phyloP scores from a whole-genome alignment of 1,139 yeast genomes.

The Taiozyma onychis region DNA sequence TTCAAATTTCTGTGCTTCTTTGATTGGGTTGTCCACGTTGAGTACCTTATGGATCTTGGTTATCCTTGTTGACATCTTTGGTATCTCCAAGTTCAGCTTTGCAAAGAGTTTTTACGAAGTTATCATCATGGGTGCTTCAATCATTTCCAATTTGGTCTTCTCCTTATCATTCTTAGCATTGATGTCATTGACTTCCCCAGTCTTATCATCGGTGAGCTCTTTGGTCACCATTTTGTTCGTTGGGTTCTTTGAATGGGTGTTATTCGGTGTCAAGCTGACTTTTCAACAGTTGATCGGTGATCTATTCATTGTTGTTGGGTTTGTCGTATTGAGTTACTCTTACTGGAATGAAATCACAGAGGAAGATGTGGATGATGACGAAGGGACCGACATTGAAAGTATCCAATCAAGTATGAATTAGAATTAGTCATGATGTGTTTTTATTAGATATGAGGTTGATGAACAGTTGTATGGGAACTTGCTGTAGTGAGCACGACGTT shows the following conservation, averaged over 20 bases:
- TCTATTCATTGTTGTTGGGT: conserved; percentile 57
- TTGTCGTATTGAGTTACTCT: conserved; percentile 61
- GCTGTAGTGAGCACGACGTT: background rate
- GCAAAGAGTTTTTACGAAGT: conserved; percentile 42
- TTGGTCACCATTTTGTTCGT: conserved; percentile 73
- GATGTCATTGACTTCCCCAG: conserved; percentile 85
- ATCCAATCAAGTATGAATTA: background rate
- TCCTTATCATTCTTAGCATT: conserved; percentile 70
- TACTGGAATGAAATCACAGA: conserved; percentile 72
- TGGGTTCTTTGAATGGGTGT: conserved; percentile 69
- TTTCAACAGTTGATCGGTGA: conserved; percentile 51
- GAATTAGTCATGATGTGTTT: background rate
- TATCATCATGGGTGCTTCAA: conserved; percentile 43
- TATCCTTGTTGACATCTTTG: conserved; percentile 46
- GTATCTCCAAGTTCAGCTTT: conserved; percentile 53
- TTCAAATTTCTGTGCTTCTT: conserved; percentile 49
- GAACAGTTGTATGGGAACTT: background rate
- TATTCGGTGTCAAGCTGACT: conserved; percentile 54
- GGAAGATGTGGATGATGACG: conserved; percentile 40
- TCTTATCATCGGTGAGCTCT: conserved; percentile 77
- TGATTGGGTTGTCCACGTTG: conserved; percentile 57
- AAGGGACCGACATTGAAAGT: conserved; percentile 16
- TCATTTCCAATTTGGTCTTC: conserved; percentile 59
- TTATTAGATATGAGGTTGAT: background rate
- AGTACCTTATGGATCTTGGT: conserved; percentile 44